Evolutionary conservation across 2,329 filamentous ascomycete species (phyloP).

Genomic region (Xylariaceae sp.): DNA sequence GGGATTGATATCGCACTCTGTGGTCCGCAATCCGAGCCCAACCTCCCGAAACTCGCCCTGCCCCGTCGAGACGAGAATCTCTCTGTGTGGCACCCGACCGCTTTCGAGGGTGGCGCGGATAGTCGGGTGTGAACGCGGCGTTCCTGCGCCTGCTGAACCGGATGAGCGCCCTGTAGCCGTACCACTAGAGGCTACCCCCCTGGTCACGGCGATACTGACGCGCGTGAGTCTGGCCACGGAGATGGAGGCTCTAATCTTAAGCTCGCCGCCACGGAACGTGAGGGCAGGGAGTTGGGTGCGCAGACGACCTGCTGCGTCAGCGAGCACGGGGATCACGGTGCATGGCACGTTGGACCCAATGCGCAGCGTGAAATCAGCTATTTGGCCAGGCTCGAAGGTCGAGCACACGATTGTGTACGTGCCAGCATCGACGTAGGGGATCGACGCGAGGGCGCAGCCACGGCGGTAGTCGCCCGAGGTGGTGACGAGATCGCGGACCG

Average conservation of each 20-base stretch:
- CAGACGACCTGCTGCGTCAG: constrained; percentile 78
- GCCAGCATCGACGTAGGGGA: constrained; percentile 68
- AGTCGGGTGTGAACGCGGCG: constrained; percentile 42
- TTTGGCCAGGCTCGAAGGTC: constrained; percentile 83
- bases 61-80: constrained; percentile 69
- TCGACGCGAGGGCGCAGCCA: constrained; percentile 75
- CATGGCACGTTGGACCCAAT: constrained; percentile 70
- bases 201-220: constrained; percentile 61
- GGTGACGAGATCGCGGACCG: constrained; percentile 77
- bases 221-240: constrained; percentile 61
- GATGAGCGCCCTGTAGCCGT: constrained; percentile 34
- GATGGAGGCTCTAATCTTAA: constrained; percentile 49
- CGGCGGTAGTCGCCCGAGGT: constrained; percentile 90
- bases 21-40: constrained; percentile 66
- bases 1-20: constrained; percentile 77
- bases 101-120: constrained; percentile 76
- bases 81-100: constrained; percentile 73
- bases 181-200: constrained; percentile 24
- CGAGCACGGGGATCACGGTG: constrained; percentile 65
- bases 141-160: constrained; percentile 34
- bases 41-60: constrained; percentile 74
- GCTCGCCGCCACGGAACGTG: constrained; percentile 49
- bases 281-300: constrained; percentile 63
- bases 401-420: constrained; percentile 89
- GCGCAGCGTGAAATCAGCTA: constrained; percentile 75